These are phyloP conservation scores for Penicillium crystallinum DNA, from an alignment of 495 filamentous ascomycete species.

Conservation along the genomic window DNA sequence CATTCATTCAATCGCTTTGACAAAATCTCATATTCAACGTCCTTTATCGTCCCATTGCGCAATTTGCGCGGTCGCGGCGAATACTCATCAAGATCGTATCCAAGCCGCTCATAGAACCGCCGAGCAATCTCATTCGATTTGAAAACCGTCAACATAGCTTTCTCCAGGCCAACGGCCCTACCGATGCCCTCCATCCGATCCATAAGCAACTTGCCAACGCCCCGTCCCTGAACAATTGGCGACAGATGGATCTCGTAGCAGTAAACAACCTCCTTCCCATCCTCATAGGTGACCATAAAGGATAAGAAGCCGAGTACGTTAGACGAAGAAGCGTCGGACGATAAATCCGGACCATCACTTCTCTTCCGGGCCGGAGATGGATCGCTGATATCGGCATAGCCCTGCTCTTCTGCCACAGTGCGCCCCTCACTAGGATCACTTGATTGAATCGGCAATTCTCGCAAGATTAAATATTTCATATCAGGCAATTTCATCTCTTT, in stretches of 20 bases:
- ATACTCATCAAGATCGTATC: slow-evolving; percentile 62
- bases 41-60: slow-evolving; percentile 58
- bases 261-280: slow-evolving; percentile 67
- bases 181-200: slow-evolving; percentile 39
- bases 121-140: slow-evolving; percentile 55
- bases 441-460: slow-evolving; percentile 1
- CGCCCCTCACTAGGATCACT: background rate
- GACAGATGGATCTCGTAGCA: slow-evolving; percentile 84
- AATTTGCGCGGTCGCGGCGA: slow-evolving; percentile 58
- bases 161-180: slow-evolving; percentile 47
- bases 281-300: slow-evolving; percentile 80
- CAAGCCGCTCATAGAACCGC: slow-evolving; percentile 62
- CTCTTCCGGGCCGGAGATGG: background rate
- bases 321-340: background rate
- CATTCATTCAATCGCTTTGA: slow-evolving; percentile 48
- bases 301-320: slow-evolving; percentile 63
- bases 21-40: slow-evolving; percentile 66
- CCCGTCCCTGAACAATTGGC: slow-evolving; percentile 43
- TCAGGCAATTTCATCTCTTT: slow-evolving; percentile 72
- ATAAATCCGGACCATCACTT: background rate
- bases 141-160: slow-evolving; percentile 85
- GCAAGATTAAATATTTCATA: slow-evolving; percentile 62
- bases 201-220: slow-evolving; percentile 41
- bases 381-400: background rate
- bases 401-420: background rate